phyloP scores from a whole-genome alignment of 2,329 filamentous ascomycete genomes.

The Metarhizium anisopliae region DNA sequence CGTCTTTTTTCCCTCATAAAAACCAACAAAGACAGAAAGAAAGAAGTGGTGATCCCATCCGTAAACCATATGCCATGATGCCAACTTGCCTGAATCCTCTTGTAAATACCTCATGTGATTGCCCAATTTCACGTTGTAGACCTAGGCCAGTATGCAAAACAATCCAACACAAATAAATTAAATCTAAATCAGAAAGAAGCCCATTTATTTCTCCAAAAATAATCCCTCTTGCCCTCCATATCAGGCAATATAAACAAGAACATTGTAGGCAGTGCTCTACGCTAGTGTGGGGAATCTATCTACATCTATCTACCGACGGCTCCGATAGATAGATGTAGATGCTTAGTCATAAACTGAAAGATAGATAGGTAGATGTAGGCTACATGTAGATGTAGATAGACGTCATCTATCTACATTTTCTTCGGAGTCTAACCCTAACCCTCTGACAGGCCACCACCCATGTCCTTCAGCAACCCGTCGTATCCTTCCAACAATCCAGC shows the following conservation, averaged over 20 bases:
- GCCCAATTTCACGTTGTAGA: constrained; percentile 6
- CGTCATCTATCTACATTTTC: no score
- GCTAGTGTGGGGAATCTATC: no score
- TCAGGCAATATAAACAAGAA: background rate
- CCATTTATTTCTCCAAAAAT: no score
- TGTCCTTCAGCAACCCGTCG: no score
- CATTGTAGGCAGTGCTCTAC: background rate
- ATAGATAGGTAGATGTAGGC: no score
- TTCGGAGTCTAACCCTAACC: no score
- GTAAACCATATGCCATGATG: background rate
- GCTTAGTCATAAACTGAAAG: no score
- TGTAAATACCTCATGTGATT: background rate
- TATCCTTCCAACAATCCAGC: no score
- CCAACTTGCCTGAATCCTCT: background rate
- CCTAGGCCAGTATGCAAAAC: background rate
- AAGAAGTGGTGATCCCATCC: background rate
- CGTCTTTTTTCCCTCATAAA: background rate
- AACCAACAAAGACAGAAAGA: background rate
- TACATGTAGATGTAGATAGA: no score
- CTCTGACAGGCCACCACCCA: no score
- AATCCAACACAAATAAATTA: background rate
- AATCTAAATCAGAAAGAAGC: background rate
- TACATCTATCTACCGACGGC: no score
- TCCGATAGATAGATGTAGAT: no score
- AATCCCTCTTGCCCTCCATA: background rate